Conservation (phyloP, 2,329 filamentous ascomycete species). For the Pestalotiopsis sp. region DNA sequence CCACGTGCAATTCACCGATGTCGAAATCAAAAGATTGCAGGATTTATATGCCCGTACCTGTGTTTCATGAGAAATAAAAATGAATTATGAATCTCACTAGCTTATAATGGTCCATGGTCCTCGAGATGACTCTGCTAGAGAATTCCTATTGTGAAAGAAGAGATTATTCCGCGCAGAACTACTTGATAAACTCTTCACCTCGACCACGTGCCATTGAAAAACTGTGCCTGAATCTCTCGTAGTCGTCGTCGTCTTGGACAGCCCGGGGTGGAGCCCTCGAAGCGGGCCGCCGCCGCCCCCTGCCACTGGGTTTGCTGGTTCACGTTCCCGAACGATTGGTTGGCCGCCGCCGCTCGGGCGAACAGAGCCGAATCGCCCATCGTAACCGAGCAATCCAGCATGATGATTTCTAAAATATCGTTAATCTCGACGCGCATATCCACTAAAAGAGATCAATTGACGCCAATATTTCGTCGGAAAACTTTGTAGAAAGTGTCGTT, state of each 20-base stretch:
- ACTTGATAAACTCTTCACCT: background rate
- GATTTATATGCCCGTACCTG: background rate
- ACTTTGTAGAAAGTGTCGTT: background rate
- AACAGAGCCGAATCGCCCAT: background rate
- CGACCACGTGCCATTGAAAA: background rate
- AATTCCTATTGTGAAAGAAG: background rate
- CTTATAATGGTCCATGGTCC: background rate
- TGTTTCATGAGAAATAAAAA: background rate
- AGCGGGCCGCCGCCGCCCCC: constrained; percentile 7
- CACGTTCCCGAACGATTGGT: constrained; percentile 13
- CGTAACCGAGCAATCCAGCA: background rate
- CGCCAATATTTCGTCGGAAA: background rate
- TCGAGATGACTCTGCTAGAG: background rate
- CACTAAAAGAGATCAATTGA: background rate
- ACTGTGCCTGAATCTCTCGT: background rate
- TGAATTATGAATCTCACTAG: background rate
- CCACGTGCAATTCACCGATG: no score
- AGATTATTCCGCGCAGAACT: background rate
- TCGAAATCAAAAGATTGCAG: background rate
- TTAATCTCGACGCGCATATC: background rate
- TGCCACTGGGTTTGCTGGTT: background rate
- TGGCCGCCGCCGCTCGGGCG: background rate
- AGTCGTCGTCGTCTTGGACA: background rate
- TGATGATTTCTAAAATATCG: background rate
- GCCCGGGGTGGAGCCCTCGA: background rate